A percentile compares a stretch with the other conserved stretches of the same genome.
phyloP scores from a whole-genome alignment of 148 eudicot species.

The Tetragonia tetragonoides region DNA sequence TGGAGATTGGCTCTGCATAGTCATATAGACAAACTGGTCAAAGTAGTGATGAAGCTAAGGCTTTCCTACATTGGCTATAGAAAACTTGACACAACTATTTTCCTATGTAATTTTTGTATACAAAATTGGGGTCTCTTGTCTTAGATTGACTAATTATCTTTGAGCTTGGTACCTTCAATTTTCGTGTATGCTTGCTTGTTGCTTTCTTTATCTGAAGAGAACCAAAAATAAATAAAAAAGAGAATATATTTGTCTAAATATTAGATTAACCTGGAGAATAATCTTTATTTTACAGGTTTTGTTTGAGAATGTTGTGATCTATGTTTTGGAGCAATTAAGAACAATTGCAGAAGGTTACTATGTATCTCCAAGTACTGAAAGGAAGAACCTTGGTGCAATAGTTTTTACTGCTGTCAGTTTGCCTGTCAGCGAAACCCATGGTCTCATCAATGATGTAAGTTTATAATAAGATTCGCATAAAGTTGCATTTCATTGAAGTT shows the following conservation, averaged over 20 bases:
- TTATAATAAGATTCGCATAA: background rate
- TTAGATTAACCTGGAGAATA: background rate
- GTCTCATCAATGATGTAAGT: slow-evolving; percentile 57
- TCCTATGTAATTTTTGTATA: too few relatives aligned
- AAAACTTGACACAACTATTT: background rate
- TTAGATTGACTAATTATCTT: background rate
- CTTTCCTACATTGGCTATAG: too few relatives aligned
- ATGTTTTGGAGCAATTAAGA: slow-evolving; percentile 67
- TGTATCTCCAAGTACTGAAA: slow-evolving; percentile 57
- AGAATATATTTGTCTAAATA: background rate
- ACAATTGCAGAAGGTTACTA: slow-evolving; percentile 67
- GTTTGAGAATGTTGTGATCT: slow-evolving; percentile 60
- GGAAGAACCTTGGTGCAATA: slow-evolving; percentile 64
- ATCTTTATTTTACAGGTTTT: slow-evolving; percentile 60
- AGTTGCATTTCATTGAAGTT: too few relatives aligned
- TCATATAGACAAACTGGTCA: background rate
- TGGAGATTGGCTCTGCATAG: background rate
- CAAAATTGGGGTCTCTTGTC: background rate
- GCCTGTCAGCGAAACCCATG: slow-evolving; percentile 49
- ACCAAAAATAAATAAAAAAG: background rate
- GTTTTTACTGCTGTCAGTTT: slow-evolving; percentile 74
- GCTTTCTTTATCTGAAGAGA: background rate
- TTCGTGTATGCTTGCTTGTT: background rate
- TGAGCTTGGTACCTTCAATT: background rate
- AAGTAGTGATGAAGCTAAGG: background rate